A percentile compares a stretch with the other conserved stretches of the same genome.
Evolutionary conservation across 305 asterid species (phyloP).

Genomic region (Fraxinus angustifolia): DNA sequence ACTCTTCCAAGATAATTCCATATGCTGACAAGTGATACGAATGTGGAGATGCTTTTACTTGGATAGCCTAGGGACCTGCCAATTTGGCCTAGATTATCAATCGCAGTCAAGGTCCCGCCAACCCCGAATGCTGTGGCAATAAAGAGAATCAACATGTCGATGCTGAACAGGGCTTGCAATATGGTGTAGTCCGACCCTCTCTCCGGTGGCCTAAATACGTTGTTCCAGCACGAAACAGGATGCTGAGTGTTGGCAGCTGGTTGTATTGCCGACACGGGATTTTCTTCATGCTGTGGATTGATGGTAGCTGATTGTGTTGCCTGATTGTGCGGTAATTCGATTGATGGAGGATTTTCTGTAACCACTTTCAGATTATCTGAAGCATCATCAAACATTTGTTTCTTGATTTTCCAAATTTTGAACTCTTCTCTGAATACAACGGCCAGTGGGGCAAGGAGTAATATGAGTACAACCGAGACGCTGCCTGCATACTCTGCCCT

Average conservation of each 20-base stretch:
- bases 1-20: slow-evolving; percentile 24
- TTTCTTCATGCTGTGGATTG: not conserved
- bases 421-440: slow-evolving; percentile 25
- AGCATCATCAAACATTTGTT: not conserved
- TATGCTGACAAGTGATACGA: slow-evolving; percentile 25
- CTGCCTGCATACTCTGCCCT: slow-evolving; percentile 12
- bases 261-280: not conserved
- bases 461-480: slow-evolving; percentile 15
- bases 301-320: not conserved
- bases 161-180: slow-evolving; percentile 25
- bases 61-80: slow-evolving; percentile 25
- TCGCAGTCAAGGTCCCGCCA: slow-evolving; percentile 28
- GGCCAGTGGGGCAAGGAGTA: slow-evolving; percentile 19
- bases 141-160: slow-evolving; percentile 25
- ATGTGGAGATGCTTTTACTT: slow-evolving; percentile 19
- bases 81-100: slow-evolving; percentile 27
- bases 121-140: slow-evolving; percentile 18
- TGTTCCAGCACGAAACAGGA: not conserved
- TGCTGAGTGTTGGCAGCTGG: not conserved
- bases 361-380: not conserved
- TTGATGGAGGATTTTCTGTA: not conserved
- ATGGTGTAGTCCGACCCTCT: slow-evolving; percentile 23
- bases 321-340: not conserved
- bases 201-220: slow-evolving; percentile 20
- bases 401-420: slow-evolving; percentile 4